Base-by-base conservation (phyloP, 108 stramenopile genomes). In the Nannochloropsis salina region DNA sequence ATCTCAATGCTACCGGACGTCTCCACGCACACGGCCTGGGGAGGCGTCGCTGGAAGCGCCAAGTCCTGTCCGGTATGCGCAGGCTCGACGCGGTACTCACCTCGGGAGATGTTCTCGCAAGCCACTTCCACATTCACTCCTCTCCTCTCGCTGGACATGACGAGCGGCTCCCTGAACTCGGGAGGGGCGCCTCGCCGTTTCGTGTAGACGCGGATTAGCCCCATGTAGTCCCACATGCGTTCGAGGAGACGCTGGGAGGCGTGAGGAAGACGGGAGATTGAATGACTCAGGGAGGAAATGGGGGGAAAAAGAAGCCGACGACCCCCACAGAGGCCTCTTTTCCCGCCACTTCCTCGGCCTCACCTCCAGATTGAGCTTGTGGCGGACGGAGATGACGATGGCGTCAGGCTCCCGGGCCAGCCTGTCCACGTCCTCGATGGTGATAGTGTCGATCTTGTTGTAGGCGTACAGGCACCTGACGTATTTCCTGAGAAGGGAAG, bases 401-500 rank as follows among this genome's bases (percentile, higher is more conserved):
- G 95, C 94, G 91, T 98, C 92, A 12, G 97, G 97, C 93, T 94
- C 93, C 15, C 98, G 92, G 2, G 98, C 99, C 82, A 99, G 91
- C 85, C 93, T 91, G 91, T 98, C 98, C 41, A 99, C 95, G 90
- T 99, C 97, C 91, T 98, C 98, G 80, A 99, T 95, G 5, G 96
- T 96, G 81, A 99, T 91, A 44, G 95, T 92, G 92, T 99, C 99
- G 88, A 98, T 95, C 89, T 99, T 99, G 91, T 99, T 99, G 95
- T 98, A 99, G 41, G 97, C 91, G 88, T 99, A 99, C 83, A 99
- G 86, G 83, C 96, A 96, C 12, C 94, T 94, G 80, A 96, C 95
- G 93, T 99, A 99, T 81, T 89, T 91, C 41, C 84, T 42, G 12
- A 20, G 44, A 45, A n/a, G 31, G 20, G 22, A 18, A n/a, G 43